Percentiles rank a stretch among this genome's conserved stretches.
Conservation (phyloP, 1,284 basidiomycete genomes). For the Sporisorium graminicola region DNA sequence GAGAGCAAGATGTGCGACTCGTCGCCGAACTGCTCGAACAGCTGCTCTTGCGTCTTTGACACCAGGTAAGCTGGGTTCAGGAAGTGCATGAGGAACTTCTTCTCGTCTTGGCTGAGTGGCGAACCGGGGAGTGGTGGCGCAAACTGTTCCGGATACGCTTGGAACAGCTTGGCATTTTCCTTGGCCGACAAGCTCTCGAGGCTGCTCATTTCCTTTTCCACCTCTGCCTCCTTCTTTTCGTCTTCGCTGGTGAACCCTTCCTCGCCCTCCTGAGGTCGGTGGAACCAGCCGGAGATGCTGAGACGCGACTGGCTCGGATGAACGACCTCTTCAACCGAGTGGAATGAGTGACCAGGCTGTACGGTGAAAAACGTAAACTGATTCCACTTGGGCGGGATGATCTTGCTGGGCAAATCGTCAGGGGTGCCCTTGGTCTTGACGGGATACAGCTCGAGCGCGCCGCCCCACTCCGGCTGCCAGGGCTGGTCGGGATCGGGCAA, state of each 20-base stretch:
- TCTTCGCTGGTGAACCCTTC: slow-evolving; percentile 79
- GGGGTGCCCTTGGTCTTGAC: slow-evolving; percentile 63
- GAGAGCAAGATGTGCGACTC: slow-evolving; percentile 84
- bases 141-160: slow-evolving; percentile 69
- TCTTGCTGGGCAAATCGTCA: slow-evolving; percentile 55
- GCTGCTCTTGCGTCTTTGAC: slow-evolving; percentile 81
- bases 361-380: slow-evolving; percentile 97
- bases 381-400: slow-evolving; percentile 79
- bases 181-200: slow-evolving; percentile 75
- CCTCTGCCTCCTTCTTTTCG: slow-evolving; percentile 72
- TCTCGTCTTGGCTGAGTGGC: slow-evolving; percentile 56
- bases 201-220: slow-evolving; percentile 61
- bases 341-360: slow-evolving; percentile 87
- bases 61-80: slow-evolving; percentile 92
- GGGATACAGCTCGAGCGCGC: slow-evolving; percentile 95
- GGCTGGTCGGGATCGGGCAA: slow-evolving; percentile 83
- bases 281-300: slow-evolving; percentile 93
- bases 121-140: slow-evolving; percentile 63
- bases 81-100: slow-evolving; percentile 73
- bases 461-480: slow-evolving; percentile 86
- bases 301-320: slow-evolving; percentile 71
- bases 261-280: slow-evolving; percentile 89
- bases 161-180: slow-evolving; percentile 76
- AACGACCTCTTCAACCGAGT: slow-evolving; percentile 92
- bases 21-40: slow-evolving; percentile 84